These are phyloP conservation scores for Apophysomyces trapeziformis DNA, from an alignment of 371 early-diverging fungal species.

Conservation along the genomic window DNA sequence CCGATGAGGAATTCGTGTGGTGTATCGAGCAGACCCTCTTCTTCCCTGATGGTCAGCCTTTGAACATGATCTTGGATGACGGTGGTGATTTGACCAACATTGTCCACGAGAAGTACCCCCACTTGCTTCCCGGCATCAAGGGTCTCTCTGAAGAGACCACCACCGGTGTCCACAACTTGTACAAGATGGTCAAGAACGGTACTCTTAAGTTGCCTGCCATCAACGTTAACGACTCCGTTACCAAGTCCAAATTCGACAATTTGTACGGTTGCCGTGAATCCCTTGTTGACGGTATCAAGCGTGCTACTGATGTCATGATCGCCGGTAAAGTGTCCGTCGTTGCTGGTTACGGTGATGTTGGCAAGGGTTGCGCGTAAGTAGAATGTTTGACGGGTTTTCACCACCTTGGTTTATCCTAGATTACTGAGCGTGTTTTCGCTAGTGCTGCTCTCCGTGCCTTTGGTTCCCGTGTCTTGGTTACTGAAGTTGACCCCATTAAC, in stretches of 20 bases:
- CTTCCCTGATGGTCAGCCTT: conserved; percentile 91
- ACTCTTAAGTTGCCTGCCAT: conserved; percentile 96
- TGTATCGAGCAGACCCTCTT: conserved; percentile 95
- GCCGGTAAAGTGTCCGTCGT: conserved; percentile 98
- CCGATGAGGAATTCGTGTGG: conserved; percentile 97
- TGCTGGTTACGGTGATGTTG: conserved; percentile 99
- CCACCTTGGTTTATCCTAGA: not conserved
- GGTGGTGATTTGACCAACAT: conserved; percentile 96
- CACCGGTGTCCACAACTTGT: conserved; percentile 98
- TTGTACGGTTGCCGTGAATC: conserved; percentile 99
- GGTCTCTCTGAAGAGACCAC: conserved; percentile 99
- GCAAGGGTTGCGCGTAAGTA: conserved; percentile 92
- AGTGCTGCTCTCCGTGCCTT: conserved; percentile 92
- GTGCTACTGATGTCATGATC: conserved; percentile 99
- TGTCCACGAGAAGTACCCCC: conserved; percentile 95
- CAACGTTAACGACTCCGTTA: conserved; percentile 99
- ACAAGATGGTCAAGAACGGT: conserved; percentile 93
- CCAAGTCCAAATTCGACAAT: conserved; percentile 99
- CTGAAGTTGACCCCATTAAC: conserved; percentile 98
- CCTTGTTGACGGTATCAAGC: conserved; percentile 98
- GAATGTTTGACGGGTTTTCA: not conserved
- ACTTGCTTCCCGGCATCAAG: conserved; percentile 71
- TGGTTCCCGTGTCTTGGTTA: conserved; percentile 97
- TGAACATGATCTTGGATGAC: conserved; percentile 98
- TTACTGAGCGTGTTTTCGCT: not conserved